Base-by-base conservation (phyloP, 2,329 filamentous ascomycete genomes). In the Lithohypha guttulata region DNA sequence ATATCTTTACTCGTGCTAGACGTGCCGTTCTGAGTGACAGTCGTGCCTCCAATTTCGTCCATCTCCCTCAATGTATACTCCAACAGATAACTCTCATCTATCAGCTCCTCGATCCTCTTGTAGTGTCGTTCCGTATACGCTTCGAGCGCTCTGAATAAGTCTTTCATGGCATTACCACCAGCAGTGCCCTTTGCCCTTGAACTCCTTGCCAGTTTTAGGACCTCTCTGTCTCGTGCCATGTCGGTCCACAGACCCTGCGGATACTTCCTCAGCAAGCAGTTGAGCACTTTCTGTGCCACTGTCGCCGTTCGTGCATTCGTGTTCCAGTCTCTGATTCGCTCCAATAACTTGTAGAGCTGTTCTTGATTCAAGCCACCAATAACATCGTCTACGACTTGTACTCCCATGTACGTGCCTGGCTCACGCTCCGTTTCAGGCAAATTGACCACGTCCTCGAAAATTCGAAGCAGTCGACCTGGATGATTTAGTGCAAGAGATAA, bases 51-150 rank as follows among this genome's bases (percentile, higher is more conserved):
- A 45, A 80, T 70, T 57, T 71, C 81, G 55, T 93, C 86, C 87
- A 96, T 96, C 65, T 94, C 84, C 54, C 79, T 74, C 46, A 96
- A 66, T 46, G 89, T 93, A 71, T 93, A 96, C 61, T 94, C 85
- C 27, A 96, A 75, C 53, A 98, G 63, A 62, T 87, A 96, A 56
- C 87, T 93, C 66, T 96, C 91, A 57, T 96, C 89, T 27, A 87
- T 77, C 51, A 95, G 65, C 55, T 93, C 89, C 58, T 94, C 87
- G 51, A 91, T 73, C 39, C 89, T 73, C 59, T 80, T 81, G 60
- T 93, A 95, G 59, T 98, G 91, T 48, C 87, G 74, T 61, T 96
- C 86, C 0, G 87, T 94, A 58, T 98, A 96, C 11, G 81, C 83
- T 51, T 77, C 79, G 42, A 98, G 68, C n/a, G 81, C 89, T 50